Evolutionary conservation across 768 basidiomycete species (phyloP).

Genomic region (Trametes punicea): DNA sequence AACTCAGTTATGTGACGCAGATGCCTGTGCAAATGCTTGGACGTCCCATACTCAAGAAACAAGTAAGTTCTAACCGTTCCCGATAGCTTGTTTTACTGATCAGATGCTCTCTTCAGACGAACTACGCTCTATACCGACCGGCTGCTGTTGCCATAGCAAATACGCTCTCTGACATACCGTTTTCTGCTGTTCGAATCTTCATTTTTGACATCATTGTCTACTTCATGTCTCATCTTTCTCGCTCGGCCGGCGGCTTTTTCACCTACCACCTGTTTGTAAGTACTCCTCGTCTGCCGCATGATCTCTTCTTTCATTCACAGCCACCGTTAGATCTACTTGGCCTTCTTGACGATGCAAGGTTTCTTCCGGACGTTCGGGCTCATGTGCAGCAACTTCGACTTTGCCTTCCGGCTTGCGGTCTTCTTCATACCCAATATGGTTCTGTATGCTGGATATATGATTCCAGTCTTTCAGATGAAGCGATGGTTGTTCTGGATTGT

Average conservation of each 20-base stretch:
- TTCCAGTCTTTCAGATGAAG: slow-evolving; percentile 69
- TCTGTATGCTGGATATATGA: slow-evolving; percentile 67
- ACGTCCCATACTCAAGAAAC: slow-evolving; percentile 70
- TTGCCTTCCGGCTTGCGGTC: slow-evolving; percentile 50
- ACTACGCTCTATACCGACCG: slow-evolving; percentile 64
- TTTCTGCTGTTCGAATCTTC: slow-evolving; percentile 56
- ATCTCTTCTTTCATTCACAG: background rate
- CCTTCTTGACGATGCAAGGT: slow-evolving; percentile 73
- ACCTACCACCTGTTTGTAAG: slow-evolving; percentile 58
- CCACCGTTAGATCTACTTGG: slow-evolving; percentile 41
- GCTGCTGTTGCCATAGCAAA: slow-evolving; percentile 64
- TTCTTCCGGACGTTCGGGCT: slow-evolving; percentile 78
- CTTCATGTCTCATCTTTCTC: slow-evolving; percentile 56
- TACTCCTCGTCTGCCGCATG: background rate
- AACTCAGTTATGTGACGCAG: slow-evolving; percentile 32
- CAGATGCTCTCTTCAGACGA: slow-evolving; percentile 35
- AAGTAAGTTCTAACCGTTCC: slow-evolving; percentile 33
- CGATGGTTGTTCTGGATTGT: slow-evolving; percentile 86
- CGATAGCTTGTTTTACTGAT: background rate
- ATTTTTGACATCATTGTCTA: slow-evolving; percentile 66
- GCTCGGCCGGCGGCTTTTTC: slow-evolving; percentile 43
- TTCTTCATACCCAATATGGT: slow-evolving; percentile 79
- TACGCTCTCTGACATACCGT: slow-evolving; percentile 65
- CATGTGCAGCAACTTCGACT: slow-evolving; percentile 52
- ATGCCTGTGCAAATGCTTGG: slow-evolving; percentile 79